A percentile compares a stretch with the other conserved stretches of the same genome.
phyloP scores from a whole-genome alignment of 2,329 filamentous ascomycete species.

The Coniella lustricola region DNA sequence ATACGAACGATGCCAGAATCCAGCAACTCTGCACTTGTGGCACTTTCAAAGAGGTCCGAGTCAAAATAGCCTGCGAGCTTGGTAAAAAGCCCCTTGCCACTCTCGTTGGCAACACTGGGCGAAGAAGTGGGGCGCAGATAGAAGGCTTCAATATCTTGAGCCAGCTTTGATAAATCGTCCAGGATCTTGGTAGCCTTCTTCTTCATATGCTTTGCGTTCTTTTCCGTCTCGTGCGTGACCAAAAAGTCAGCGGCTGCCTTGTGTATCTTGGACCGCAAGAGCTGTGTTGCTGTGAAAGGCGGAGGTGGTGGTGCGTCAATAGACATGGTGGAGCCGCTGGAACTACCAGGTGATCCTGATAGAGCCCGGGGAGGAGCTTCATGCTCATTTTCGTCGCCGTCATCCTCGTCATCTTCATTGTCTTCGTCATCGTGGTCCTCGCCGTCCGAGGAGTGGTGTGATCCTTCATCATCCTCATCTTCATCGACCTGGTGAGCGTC shows the following conservation, averaged over 20 bases:
- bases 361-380: constrained; percentile 46
- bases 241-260: constrained; percentile 76
- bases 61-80: constrained; percentile 78
- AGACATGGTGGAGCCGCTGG: constrained; percentile 59
- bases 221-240: constrained; percentile 71
- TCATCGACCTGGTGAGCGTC: constrained; percentile 45
- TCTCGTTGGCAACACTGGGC: constrained; percentile 35
- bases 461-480: constrained; percentile 36
- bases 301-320: constrained; percentile 47
- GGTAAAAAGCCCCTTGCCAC: constrained; percentile 63
- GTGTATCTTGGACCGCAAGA: constrained; percentile 66
- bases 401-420: constrained; percentile 45
- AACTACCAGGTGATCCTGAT: constrained; percentile 60
- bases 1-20: constrained; percentile 84
- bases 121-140: constrained; percentile 51
- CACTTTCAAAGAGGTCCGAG: constrained; percentile 79
- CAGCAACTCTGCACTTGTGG: constrained; percentile 90
- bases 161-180: constrained; percentile 62
- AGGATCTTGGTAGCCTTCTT: constrained; percentile 73
- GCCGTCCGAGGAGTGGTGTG: constrained; percentile 29
- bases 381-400: constrained; percentile 42
- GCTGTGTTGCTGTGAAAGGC: constrained; percentile 38
- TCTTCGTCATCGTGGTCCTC: constrained; percentile 39
- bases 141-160: constrained; percentile 62
- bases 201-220: constrained; percentile 64